Percentiles rank a stretch among this genome's conserved stretches.
Conservation (phyloP, 2,329 filamentous ascomycete species). For the Achaetomium macrosporum region DNA sequence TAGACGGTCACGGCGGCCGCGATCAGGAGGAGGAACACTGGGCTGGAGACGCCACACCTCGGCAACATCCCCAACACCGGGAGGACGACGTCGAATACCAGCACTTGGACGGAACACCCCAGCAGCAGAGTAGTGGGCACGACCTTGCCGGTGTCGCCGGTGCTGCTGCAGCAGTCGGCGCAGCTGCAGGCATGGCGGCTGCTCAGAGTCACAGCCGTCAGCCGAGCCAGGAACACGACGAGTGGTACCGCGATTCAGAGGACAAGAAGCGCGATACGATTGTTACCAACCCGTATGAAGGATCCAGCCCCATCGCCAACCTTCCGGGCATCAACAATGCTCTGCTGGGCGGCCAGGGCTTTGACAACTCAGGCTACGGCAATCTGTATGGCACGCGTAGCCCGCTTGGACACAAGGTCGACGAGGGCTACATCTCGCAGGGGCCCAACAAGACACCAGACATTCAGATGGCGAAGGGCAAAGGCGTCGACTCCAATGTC, state of each 20-base stretch:
- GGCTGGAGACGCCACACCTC: constrained; percentile 50
- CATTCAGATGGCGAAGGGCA: constrained; percentile 46
- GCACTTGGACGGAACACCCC: constrained; percentile 26
- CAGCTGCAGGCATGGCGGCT: constrained; percentile 41
- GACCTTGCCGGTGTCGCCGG: constrained; percentile 38
- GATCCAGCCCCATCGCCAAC: constrained; percentile 56
- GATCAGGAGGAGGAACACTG: constrained; percentile 40
- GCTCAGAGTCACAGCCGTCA: constrained; percentile 50
- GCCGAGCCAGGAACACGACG: constrained; percentile 53
- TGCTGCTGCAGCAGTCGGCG: constrained; percentile 49
- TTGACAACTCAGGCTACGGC: constrained; percentile 22
- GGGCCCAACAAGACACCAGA: constrained; percentile 53
- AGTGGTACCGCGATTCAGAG: constrained; percentile 57
- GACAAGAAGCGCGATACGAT: constrained; percentile 62
- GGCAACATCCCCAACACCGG: constrained; percentile 27
- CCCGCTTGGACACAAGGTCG: constrained; percentile 55
- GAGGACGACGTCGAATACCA: constrained; percentile 30
- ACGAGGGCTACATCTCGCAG: constrained; percentile 90
- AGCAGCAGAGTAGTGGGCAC: constrained; percentile 33
- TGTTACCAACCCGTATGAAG: constrained; percentile 62
- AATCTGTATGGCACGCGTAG: constrained; percentile 48
- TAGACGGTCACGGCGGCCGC: constrained; percentile 62
- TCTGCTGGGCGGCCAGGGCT: constrained; percentile 35
- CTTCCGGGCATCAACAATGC: constrained; percentile 45
- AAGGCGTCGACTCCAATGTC: constrained; percentile 49